phyloP scores from a whole-genome alignment of 2,329 filamentous ascomycete species.

The Stachybotrys chlorohalonatus region DNA sequence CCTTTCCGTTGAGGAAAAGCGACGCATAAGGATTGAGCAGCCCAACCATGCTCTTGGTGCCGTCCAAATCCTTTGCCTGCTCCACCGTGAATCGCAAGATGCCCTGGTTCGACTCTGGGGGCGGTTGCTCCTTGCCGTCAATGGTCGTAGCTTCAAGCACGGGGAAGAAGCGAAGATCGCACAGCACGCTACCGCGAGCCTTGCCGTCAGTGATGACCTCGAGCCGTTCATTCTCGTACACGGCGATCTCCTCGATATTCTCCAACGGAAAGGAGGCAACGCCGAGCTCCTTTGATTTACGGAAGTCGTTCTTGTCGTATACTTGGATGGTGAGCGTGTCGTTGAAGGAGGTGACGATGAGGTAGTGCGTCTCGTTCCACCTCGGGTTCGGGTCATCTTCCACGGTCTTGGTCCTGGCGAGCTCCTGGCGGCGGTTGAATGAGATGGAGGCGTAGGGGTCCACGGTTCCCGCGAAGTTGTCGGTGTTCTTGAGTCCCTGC shows the following conservation, averaged over 20 bases:
- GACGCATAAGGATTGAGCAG: conserved; percentile 84
- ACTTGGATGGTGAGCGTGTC: conserved; percentile 78
- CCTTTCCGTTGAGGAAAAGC: conserved; percentile 83
- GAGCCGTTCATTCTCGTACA: conserved; percentile 76
- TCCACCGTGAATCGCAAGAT: conserved; percentile 90
- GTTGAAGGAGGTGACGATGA: conserved; percentile 85
- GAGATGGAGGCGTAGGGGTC: conserved; percentile 86
- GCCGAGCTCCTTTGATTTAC: conserved; percentile 94
- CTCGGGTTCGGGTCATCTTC: conserved; percentile 77
- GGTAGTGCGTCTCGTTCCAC: conserved; percentile 96
- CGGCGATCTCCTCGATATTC: conserved; percentile 63
- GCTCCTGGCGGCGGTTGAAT: conserved; percentile 70
- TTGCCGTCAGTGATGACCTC: conserved; percentile 82
- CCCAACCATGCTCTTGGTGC: conserved; percentile 84
- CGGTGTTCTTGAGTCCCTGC: conserved; percentile 85
- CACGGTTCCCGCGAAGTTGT: conserved; percentile 84
- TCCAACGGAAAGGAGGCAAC: conserved; percentile 79
- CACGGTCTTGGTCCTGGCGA: conserved; percentile 84
- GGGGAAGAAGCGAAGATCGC: conserved; percentile 91
- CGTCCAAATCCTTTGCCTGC: conserved; percentile 92
- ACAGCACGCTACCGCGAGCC: conserved; percentile 67
- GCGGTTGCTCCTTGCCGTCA: conserved; percentile 70
- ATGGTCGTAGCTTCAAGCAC: conserved; percentile 66
- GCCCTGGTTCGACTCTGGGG: conserved; percentile 85
- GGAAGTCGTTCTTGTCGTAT: conserved; percentile 90